Conservation (phyloP, 2,329 filamentous ascomycete genomes). For the Colletotrichum falcatum region DNA sequence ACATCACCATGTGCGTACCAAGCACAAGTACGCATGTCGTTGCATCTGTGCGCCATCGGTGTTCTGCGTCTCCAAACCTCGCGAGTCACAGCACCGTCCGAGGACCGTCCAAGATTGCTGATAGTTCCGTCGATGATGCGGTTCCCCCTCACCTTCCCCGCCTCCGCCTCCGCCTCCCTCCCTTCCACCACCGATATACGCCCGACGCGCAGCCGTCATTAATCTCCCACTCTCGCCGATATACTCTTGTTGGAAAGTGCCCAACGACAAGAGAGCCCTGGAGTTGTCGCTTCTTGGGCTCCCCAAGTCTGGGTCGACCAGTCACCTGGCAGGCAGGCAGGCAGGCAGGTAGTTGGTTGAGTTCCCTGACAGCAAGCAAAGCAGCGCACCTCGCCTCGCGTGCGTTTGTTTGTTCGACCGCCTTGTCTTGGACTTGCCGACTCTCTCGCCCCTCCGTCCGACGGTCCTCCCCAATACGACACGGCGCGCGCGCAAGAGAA, state of each 20-base stretch:
- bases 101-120: slow-evolving; percentile 29
- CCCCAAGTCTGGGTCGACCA: neutral
- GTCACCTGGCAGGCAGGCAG: too few relatives aligned
- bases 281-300: neutral
- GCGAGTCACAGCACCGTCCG: slow-evolving; percentile 40
- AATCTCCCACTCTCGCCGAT: neutral
- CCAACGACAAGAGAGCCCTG: neutral
- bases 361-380: neutral
- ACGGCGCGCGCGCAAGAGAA: slow-evolving; percentile 6
- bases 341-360: too few relatives aligned
- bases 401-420: neutral
- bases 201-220: neutral
- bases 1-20: slow-evolving; percentile 15
- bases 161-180: neutral
- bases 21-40: too few relatives aligned
- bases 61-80: slow-evolving; percentile 35
- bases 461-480: neutral
- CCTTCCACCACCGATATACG: neutral
- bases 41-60: slow-evolving; percentile 33
- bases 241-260: neutral
- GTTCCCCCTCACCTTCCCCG: neutral
- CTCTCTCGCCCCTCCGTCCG: neutral
- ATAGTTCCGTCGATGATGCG: slow-evolving; percentile 1
- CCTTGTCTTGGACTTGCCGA: slow-evolving; percentile 19
- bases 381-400: slow-evolving; percentile 21